Evolutionary conservation across 495 filamentous ascomycete species (phyloP).

Genomic region (Mytilinidion resinicola): DNA sequence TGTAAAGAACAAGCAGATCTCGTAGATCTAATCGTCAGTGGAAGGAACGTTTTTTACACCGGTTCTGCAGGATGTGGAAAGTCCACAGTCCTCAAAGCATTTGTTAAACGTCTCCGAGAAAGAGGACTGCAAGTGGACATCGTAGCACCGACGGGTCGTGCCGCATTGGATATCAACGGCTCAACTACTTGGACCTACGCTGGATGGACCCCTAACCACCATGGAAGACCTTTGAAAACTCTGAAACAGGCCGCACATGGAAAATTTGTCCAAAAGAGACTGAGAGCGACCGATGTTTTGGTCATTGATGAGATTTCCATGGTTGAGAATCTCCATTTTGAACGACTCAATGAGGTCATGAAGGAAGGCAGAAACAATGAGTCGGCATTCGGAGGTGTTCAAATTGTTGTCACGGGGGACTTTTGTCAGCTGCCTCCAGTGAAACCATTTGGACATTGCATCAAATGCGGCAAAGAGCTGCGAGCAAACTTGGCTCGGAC

Average conservation of each 20-base stretch:
- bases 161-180: conserved; percentile 49
- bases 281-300: conserved; percentile 39
- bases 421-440: conserved; percentile 44
- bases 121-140: conserved; percentile 41
- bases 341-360: conserved; percentile 48
- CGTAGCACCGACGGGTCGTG: conserved; percentile 51
- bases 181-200: conserved; percentile 50
- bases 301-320: conserved; percentile 46
- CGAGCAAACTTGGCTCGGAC: conserved; percentile 2
- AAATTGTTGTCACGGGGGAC: conserved; percentile 41
- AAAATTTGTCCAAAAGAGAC: conserved; percentile 24
- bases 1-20: conserved; percentile 44
- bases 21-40: conserved; percentile 43
- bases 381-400: conserved; percentile 41
- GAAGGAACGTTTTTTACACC: conserved; percentile 56
- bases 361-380: conserved; percentile 33
- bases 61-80: conserved; percentile 58
- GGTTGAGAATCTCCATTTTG: conserved; percentile 51
- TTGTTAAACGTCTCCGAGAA: conserved; percentile 35
- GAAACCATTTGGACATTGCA: conserved; percentile 36
- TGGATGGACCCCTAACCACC: conserved; percentile 44
- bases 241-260: conserved; percentile 24
- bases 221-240: conserved; percentile 27
- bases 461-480: conserved; percentile 34
- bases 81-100: conserved; percentile 49